Percentiles rank a stretch among this genome's conserved stretches.
Evolutionary conservation across 169 alveolate genomes (phyloP).

Genomic region (Eimeria praecox): DNA sequence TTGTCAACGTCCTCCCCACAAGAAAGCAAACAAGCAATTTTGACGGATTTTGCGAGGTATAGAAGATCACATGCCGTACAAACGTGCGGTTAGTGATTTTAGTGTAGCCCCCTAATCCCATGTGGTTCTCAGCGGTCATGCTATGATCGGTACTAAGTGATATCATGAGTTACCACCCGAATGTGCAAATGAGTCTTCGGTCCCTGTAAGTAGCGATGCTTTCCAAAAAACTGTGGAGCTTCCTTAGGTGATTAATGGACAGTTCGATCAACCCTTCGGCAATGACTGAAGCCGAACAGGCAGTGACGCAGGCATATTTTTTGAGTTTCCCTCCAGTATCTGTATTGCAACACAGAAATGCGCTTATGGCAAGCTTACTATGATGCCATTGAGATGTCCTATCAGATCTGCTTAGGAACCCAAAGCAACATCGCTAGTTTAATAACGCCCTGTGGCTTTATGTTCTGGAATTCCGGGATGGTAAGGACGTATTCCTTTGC

Average conservation of each 20-base stretch:
- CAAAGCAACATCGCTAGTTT: neutral
- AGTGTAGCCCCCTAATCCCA: neutral
- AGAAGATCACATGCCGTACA: neutral
- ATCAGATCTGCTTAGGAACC: neutral
- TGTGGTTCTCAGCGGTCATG: neutral
- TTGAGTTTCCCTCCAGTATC: neutral
- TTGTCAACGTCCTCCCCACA: neutral
- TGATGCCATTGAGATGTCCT: neutral
- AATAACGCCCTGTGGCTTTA: neutral
- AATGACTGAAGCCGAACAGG: neutral
- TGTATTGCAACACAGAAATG: neutral
- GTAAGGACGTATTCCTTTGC: neutral
- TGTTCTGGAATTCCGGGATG: neutral
- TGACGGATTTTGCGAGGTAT: neutral
- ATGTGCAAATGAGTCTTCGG: neutral
- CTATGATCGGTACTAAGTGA: neutral
- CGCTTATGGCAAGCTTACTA: neutral
- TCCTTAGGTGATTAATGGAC: neutral
- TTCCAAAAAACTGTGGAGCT: no score
- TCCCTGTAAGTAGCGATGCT: no score
- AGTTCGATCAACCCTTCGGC: neutral
- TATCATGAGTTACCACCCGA: neutral
- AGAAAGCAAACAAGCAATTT: neutral
- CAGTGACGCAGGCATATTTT: no score
- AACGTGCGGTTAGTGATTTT: neutral